Evolutionary conservation across 805 yeast genomes (phyloP), one percentile per base, ranked within the genome.

Genomic region (Candida boidinii): DNA sequence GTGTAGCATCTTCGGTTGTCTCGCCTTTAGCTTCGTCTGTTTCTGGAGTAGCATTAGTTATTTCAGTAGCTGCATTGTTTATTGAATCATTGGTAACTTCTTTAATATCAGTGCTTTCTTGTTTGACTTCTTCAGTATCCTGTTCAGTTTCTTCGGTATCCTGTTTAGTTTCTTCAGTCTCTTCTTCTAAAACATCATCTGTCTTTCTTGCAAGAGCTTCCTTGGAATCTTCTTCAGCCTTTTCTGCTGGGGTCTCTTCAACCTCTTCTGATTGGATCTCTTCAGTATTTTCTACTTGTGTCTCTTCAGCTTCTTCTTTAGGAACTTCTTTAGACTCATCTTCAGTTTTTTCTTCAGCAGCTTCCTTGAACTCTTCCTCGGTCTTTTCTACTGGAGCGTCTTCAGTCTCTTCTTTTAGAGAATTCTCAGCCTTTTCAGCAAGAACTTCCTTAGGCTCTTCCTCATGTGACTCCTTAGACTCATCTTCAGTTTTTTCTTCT

Each of bases 401-500:
- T 17, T 12, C 32, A 22, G 9, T 12, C 6, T 26, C 30, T 14
- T n/a, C n/a, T n/a, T n/a, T n/a, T n/a, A n/a, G n/a, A n/a, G n/a
- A n/a, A n/a, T n/a, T n/a, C n/a, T n/a, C n/a, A n/a, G n/a, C n/a
- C n/a, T n/a, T 11, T 13, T n/a, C 26, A 7, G 4, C 26, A 11
- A 7, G 24, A 5, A 5, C 24, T 23, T 7, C 24, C 6, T 9
- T 6, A 9, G 5, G 6, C 11, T 23, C 24, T 7, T 5, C 11
- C 7, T 14, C 26, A 14, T 7, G 27, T 22, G 13, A 12, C 3
- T 4, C 6, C 4, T 7, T 19, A 16, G 28, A 7, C 12, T 25
- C 28, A 15, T 30, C 29, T 23, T 13, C 20, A 14, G 26, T 16
- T 3, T 15, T 21, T 18, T 36, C 36, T 14, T 31, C 23, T 16